Evolutionary conservation across 768 basidiomycete genomes (phyloP), one percentile per base, ranked within the genome.

Genomic region (Boletus speciosus): DNA sequence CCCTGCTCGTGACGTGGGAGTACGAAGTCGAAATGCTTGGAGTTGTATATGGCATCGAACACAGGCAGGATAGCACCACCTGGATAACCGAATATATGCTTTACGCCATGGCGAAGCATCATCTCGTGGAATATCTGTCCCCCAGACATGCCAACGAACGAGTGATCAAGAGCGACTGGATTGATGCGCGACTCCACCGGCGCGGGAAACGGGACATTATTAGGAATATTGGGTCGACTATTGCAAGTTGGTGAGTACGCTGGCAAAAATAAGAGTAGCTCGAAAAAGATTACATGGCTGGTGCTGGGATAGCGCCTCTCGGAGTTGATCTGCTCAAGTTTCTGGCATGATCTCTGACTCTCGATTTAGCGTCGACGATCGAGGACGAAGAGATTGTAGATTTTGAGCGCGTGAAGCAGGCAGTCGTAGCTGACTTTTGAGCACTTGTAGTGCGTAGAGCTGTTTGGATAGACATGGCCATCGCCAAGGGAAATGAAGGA

Each of bases 41-140:
- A 96, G 71, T 96, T 88, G 80, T 98, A 89, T 73, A 98, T 99
- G 69, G 97, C 97, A 71, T 99, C 96, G 73, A 98, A 99, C n/a
- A 99, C 97, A 57, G 96, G 97, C 35, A 98, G 84, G 71, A 98
- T 98, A 39, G 96, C 97, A 54, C 96, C 96, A 41, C 95, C 95
- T 8, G 96, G 96, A 73, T 98, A 99, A 36, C 96, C 96, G 65
- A 99, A 98, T 43, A 99, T 81, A 65, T 98, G 92, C 72, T 95
- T 97, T 62, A 98, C 95, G 54, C 81, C 84, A 67, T 99, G 97
- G 43, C 96, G 82, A 57, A 95, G 85, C 92, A 99, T 96, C 96
- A 99, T 98, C 74, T 99, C 96, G 72, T 99, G 94, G 77, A 99
- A 97, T 68, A 99, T 98, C 72, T 98, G 83, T 27, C 96, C 96